Percentiles rank a stretch among this genome's conserved stretches.
Evolutionary conservation across 352 stramenopile genomes (phyloP).

Genomic region (Globisporangium nagaii): DNA sequence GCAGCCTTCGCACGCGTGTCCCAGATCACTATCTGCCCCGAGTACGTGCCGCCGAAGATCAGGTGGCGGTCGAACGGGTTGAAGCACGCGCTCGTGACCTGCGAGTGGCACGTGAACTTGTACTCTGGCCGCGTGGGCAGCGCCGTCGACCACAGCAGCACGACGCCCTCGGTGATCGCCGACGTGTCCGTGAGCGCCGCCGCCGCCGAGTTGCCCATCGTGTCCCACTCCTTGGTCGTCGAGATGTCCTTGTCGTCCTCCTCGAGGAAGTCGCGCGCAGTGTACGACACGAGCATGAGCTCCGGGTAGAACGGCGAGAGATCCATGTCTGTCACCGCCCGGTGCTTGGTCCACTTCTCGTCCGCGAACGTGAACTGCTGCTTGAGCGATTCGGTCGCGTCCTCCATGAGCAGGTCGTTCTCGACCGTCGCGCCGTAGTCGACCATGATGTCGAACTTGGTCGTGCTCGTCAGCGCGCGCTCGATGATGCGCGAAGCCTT

Average conservation of each 20-base stretch:
- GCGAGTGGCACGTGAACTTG: conserved; percentile 83
- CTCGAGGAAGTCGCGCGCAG: conserved; percentile 61
- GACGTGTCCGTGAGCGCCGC: conserved; percentile 51
- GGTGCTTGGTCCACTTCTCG: conserved; percentile 77
- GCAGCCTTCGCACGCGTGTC: conserved; percentile 77
- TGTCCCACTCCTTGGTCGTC: conserved; percentile 63
- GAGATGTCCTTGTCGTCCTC: conserved; percentile 62
- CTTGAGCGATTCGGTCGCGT: conserved; percentile 64
- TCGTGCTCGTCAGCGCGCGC: conserved; percentile 64
- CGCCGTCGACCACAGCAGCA: conserved; percentile 84
- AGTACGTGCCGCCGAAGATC: conserved; percentile 83
- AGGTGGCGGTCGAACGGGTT: conserved; percentile 84
- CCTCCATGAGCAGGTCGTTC: conserved; percentile 43
- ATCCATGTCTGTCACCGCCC: conserved; percentile 79
- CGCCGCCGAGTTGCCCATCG: conserved; percentile 48
- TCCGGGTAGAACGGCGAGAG: conserved; percentile 82
- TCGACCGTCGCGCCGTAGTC: conserved; percentile 78
- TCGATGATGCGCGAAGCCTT: conserved; percentile 80
- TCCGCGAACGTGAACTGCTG: conserved; percentile 67
- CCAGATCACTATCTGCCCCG: conserved; percentile 84
- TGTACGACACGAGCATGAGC: conserved; percentile 66
- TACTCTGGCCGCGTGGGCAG: conserved; percentile 77
- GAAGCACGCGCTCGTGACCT: conserved; percentile 83
- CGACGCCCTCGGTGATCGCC: conserved; percentile 66
- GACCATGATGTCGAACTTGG: conserved; percentile 82